Conservation (phyloP, 176 grass and related monocot genomes). For the Oryza australiensis region DNA sequence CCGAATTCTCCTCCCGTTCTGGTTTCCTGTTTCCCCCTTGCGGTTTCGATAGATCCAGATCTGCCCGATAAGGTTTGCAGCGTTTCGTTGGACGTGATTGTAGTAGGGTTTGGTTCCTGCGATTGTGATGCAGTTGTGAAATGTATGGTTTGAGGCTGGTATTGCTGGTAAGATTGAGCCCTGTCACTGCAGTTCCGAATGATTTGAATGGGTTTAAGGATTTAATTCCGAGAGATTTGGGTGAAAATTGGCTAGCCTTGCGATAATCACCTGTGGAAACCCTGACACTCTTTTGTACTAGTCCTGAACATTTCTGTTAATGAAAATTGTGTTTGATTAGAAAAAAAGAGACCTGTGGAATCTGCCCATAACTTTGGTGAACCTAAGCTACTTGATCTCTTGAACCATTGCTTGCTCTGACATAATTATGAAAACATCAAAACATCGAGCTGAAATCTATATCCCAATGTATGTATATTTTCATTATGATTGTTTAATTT, state of each 20-base stretch:
- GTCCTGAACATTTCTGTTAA: no score
- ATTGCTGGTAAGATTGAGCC: not conserved
- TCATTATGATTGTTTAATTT: not conserved
- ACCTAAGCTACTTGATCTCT: not conserved
- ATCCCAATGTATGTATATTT: not conserved
- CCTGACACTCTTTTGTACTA: no score
- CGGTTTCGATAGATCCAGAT: slow-evolving; percentile 13
- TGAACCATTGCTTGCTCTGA: not conserved
- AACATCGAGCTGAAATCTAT: not conserved
- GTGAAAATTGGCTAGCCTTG: not conserved
- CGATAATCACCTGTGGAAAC: not conserved
- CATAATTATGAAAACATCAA: not conserved
- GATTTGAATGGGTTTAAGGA: not conserved
- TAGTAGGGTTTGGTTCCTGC: not conserved
- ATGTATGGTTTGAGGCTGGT: not conserved
- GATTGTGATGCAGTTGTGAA: not conserved
- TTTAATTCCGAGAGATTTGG: not conserved
- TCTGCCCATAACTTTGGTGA: not conserved
- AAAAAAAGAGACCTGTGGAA: no score
- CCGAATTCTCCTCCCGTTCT: not conserved
- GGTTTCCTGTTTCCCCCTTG: not conserved
- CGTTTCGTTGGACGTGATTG: not conserved
- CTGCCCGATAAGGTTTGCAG: not conserved
- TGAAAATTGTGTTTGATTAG: no score
- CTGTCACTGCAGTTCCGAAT: not conserved